Conservation (phyloP, 2,329 filamentous ascomycete genomes). For the Neonectria ditissima region DNA sequence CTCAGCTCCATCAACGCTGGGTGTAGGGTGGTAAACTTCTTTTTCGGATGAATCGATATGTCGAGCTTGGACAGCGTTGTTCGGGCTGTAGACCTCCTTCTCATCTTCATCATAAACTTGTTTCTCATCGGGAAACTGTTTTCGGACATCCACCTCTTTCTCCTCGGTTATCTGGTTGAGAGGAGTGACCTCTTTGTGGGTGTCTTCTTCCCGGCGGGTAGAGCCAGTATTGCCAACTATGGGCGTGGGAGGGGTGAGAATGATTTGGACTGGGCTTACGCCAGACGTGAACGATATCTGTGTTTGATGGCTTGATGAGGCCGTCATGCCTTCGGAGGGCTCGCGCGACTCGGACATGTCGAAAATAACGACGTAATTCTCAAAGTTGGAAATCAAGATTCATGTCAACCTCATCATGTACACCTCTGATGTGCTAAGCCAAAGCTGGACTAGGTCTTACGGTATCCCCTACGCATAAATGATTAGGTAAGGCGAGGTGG, state of each 20-base stretch:
- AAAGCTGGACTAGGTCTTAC: background rate
- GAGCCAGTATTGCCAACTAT: constrained; percentile 4
- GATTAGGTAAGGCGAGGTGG: background rate
- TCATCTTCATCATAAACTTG: constrained; percentile 22
- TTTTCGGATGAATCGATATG: constrained; percentile 15
- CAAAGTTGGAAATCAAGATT: background rate
- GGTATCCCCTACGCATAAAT: too few species aligned
- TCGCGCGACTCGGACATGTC: constrained; percentile 13
- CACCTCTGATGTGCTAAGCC: background rate
- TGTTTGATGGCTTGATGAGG: background rate
- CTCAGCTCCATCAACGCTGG: background rate
- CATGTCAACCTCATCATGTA: too few species aligned
- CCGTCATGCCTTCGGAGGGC: background rate
- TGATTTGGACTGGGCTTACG: constrained; percentile 24
- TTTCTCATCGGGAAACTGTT: background rate
- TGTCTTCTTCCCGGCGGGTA: constrained; percentile 14
- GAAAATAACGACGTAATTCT: constrained; percentile 32
- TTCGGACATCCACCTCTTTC: constrained; percentile 26
- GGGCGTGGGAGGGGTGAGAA: constrained; percentile 35
- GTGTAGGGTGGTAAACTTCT: constrained; percentile 11
- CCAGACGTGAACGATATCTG: background rate
- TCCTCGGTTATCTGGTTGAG: constrained; percentile 27
- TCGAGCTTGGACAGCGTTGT: background rate
- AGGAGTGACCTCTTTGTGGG: constrained; percentile 26
- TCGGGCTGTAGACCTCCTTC: constrained; percentile 24